Conservation (phyloP, 345 rosid genomes). For the Firmiana major region DNA sequence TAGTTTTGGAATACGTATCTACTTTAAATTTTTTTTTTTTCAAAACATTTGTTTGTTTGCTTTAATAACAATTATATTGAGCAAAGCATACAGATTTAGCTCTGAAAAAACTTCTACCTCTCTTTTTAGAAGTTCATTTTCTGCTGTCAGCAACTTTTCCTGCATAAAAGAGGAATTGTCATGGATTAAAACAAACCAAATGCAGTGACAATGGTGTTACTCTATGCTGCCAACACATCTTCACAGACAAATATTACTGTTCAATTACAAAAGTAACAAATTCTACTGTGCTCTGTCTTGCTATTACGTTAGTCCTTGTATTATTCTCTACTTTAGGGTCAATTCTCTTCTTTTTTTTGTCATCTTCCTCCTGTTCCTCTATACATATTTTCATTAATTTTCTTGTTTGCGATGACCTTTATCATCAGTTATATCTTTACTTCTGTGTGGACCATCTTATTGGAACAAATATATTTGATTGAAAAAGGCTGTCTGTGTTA, state of each 20-base stretch:
- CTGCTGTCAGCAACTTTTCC: constrained; percentile 15
- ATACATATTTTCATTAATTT: too few relatives aligned
- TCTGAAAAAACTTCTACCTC: not conserved
- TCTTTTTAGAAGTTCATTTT: not conserved
- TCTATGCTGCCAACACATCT: too few relatives aligned
- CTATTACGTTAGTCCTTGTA: too few relatives aligned
- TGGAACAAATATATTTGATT: not conserved
- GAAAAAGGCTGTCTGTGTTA: not conserved
- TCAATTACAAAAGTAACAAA: too few relatives aligned
- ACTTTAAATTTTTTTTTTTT: too few relatives aligned
- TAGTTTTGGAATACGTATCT: too few relatives aligned
- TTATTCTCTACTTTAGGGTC: too few relatives aligned
- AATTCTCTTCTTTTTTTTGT: too few relatives aligned
- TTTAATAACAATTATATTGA: not conserved
- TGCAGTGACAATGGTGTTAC: too few relatives aligned
- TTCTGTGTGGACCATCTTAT: not conserved
- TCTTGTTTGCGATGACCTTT: not conserved
- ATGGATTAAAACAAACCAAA: not conserved
- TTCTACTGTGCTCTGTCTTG: too few relatives aligned
- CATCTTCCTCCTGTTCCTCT: too few relatives aligned
- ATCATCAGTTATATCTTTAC: not conserved
- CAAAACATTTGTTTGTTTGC: not conserved
- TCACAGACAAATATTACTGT: too few relatives aligned
- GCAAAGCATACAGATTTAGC: not conserved
- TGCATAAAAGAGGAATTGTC: not conserved